A percentile compares a stretch with the other conserved stretches of the same genome.
These are phyloP conservation scores for Apostasia ramifera DNA, from an alignment of 106 monocot species.

Conservation along the genomic window DNA sequence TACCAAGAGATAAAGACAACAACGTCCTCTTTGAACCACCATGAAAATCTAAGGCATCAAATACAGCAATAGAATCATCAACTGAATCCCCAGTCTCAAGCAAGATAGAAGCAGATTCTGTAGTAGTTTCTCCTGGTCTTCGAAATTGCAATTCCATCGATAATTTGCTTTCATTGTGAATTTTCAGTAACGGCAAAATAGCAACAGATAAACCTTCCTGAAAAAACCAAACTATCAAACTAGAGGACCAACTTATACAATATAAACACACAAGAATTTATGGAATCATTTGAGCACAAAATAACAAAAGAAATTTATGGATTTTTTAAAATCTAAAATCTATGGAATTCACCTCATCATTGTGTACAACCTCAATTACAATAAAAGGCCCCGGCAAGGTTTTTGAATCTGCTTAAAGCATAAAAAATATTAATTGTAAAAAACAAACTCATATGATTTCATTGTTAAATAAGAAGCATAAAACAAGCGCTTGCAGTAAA, in stretches of 20 bases:
- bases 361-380: constrained; percentile 53
- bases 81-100: constrained; percentile 51
- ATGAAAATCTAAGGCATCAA: constrained; percentile 61
- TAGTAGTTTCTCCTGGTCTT: constrained; percentile 38
- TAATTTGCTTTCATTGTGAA: constrained; percentile 74
- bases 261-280: no score
- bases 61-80: constrained; percentile 67
- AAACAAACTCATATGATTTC: no score
- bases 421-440: neutral
- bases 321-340: neutral
- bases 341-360: constrained; percentile 48
- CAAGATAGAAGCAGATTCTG: constrained; percentile 43
- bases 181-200: constrained; percentile 57
- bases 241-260: no score
- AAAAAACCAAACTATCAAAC: constrained; percentile 3
- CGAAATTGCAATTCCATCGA: constrained; percentile 53
- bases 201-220: constrained; percentile 67
- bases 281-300: neutral
- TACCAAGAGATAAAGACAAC: constrained; percentile 66
- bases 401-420: constrained; percentile 52
- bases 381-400: constrained; percentile 72
- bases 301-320: neutral
- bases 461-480: neutral
- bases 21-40: constrained; percentile 58
- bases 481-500: no score